Evolutionary conservation across 345 rosid species (phyloP).

Genomic region (Murraya koenigii): DNA sequence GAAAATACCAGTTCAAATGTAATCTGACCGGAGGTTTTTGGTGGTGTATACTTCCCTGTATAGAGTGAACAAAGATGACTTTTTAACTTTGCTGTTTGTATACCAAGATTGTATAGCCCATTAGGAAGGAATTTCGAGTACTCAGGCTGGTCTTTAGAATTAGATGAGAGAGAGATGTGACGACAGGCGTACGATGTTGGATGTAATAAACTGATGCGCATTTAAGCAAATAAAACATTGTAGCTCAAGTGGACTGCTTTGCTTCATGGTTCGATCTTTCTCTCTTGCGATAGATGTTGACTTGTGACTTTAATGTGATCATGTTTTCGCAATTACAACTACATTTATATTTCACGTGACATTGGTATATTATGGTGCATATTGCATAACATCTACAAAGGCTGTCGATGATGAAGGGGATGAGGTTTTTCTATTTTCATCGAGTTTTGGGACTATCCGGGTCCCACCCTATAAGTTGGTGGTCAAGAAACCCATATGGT

Average conservation of each 20-base stretch:
- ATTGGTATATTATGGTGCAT: background rate
- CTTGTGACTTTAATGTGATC: background rate
- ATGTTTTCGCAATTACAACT: background rate
- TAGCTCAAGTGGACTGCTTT: background rate
- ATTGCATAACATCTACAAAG: no score
- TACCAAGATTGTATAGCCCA: constrained; percentile 11
- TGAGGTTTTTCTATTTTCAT: no score
- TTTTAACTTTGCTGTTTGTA: background rate
- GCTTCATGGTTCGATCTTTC: background rate
- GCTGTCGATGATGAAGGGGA: no score
- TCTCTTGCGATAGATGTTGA: background rate
- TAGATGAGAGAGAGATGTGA: no score
- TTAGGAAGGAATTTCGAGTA: background rate
- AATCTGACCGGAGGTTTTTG: background rate
- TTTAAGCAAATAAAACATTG: background rate
- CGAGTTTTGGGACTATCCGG: no score
- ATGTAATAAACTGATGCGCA: constrained; percentile 8
- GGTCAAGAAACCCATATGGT: no score
- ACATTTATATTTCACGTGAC: background rate
- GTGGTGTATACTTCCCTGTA: background rate
- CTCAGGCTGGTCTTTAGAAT: background rate
- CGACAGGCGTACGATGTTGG: background rate
- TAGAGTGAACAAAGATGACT: background rate
- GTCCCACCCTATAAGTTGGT: no score
- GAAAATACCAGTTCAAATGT: constrained; percentile 16